Evolutionary conservation across 306 rosid genomes (phyloP).

Genomic region (Cucurbita argyrosperma): DNA sequence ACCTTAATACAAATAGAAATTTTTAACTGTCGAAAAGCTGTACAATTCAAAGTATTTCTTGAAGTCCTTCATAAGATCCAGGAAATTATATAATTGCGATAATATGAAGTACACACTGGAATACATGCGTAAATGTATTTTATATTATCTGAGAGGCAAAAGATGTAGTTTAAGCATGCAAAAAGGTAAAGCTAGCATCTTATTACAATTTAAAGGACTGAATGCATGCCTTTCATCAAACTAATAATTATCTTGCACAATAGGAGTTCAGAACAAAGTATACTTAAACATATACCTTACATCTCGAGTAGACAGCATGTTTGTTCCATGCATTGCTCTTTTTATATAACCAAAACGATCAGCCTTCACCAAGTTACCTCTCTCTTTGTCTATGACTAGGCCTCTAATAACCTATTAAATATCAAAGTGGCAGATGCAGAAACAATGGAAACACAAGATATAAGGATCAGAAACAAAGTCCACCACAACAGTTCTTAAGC

Average conservation of each 20-base stretch:
- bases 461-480: not conserved
- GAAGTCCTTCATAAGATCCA: not conserved
- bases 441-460: not conserved
- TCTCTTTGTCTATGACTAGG: conserved; percentile 94
- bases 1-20: not conserved
- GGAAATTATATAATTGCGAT: not conserved
- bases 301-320: conserved; percentile 76
- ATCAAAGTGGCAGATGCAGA: not conserved
- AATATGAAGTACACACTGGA: not conserved
- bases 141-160: not conserved
- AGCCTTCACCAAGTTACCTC: conserved; percentile 88
- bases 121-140: not conserved
- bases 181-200: not conserved
- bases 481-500: not conserved
- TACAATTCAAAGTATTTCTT: not conserved
- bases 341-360: conserved; percentile 90
- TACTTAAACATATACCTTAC: conserved; percentile 45
- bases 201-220: not conserved
- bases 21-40: not conserved
- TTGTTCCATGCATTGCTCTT: conserved; percentile 96
- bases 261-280: conserved; percentile 11
- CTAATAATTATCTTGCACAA: not conserved
- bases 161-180: not conserved
- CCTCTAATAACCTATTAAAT: conserved; percentile 78
- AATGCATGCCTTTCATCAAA: not conserved